Evolutionary conservation across 768 basidiomycete species (phyloP), one percentile per base, ranked within the genome.

Genomic region (Baorangia bicolor): DNA sequence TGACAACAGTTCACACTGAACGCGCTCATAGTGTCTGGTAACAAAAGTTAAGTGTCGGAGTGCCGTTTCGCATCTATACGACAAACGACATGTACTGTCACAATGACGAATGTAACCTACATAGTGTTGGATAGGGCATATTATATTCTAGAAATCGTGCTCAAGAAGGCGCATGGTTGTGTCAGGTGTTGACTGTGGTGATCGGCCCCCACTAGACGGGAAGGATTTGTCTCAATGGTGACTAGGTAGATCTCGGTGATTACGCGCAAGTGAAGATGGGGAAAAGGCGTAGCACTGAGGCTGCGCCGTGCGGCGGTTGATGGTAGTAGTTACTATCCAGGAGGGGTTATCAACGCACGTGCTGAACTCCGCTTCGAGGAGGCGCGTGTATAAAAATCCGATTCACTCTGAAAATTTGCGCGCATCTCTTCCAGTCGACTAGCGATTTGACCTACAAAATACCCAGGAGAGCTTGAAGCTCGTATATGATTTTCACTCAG

Each of bases 401-500:
- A n/a, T n/a, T n/a, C n/a, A n/a, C n/a, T n/a, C 18, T 16, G 25
- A 27, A 50, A 53, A 53, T 13, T 28, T 27, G 27, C 7, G 14
- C 20, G 5, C 13, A 10, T 20, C 13, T 49, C 49, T 50, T 35
- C 18, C 35, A 9, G 18, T 18, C 35, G 0, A 18, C 42, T 16
- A 10, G 20, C 10, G 42, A 40, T 40, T 12, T 12, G 23, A 31
- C 20, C 41, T 6, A 16, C 39, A 37, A 44, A 55, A 28, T 25
- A 10, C 21, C 18, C 23, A 35, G 35, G 10, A 40, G 64, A 56
- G 62, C 68, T 53, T 59, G 25, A 25, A 41, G 65, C 62, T 58
- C 47, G 59, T 70, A 55, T 60, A 70, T 70, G 69, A 62, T 62
- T 56, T 70, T 70, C 64, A 72, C 71, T 51, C 61, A 69, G 45